Evolutionary conservation across 2,329 filamentous ascomycete genomes (phyloP).

Genomic region (Fusarium veterinarium): DNA sequence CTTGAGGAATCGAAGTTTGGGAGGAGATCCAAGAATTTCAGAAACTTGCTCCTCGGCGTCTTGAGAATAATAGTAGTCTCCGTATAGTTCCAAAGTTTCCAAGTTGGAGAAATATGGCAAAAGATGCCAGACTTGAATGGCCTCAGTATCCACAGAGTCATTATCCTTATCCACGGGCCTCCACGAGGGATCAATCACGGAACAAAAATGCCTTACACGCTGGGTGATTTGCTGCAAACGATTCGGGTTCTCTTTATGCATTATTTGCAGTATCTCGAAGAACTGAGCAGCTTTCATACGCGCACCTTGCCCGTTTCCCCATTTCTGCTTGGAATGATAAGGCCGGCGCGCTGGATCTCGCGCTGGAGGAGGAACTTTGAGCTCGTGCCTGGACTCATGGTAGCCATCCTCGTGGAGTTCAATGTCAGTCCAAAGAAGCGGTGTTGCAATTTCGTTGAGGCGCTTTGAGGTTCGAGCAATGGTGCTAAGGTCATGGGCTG

Average conservation of each 20-base stretch:
- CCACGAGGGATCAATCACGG: neutral
- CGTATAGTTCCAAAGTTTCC: conserved; percentile 21
- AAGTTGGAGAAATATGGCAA: conserved; percentile 26
- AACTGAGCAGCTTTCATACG: neutral
- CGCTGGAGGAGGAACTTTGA: neutral
- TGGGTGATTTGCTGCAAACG: neutral
- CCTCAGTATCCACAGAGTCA: neutral
- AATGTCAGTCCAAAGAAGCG: conserved; percentile 30
- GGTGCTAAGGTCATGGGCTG: neutral
- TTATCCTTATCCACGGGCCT: rapidly evolving
- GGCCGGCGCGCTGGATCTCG: neutral
- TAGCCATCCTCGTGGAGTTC: conserved; percentile 23
- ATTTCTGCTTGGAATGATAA: neutral
- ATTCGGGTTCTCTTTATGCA: neutral
- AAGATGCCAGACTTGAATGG: conserved; percentile 18
- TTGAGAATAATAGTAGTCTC: rapidly evolving
- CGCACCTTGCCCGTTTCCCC: neutral
- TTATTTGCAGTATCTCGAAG: conserved; percentile 1
- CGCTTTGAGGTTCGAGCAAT: conserved; percentile 2
- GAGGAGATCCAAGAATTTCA: neutral
- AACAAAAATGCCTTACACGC: conserved; percentile 9
- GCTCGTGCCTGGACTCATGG: conserved; percentile 8
- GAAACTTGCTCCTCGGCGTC: neutral
- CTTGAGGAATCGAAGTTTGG: conserved; percentile 18
- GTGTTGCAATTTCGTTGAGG: neutral